phyloP scores from a whole-genome alignment of 2,329 filamentous ascomycete species.

The Fusarium chlamydosporum region DNA sequence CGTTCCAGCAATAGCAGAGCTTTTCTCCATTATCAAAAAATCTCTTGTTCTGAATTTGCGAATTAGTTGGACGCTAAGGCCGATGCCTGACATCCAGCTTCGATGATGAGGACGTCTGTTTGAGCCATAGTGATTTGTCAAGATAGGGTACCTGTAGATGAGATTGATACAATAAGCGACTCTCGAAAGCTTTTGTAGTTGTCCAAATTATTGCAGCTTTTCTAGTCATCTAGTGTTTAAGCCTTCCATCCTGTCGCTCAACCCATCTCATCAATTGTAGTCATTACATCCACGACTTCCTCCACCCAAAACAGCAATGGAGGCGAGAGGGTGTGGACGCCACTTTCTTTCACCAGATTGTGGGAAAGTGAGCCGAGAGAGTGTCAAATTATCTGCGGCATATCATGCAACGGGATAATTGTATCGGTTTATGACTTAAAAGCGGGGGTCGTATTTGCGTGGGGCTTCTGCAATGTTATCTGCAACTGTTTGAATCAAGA shows the following conservation, averaged over 20 bases:
- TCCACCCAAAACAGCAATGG: conserved; percentile 12
- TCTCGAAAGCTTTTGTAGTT: too few relatives aligned
- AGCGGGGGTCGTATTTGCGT: conserved; percentile 17
- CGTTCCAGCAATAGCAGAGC: conserved; percentile 44
- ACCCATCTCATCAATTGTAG: background rate
- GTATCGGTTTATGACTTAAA: background rate
- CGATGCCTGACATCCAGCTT: conserved; percentile 51
- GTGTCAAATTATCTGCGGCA: background rate
- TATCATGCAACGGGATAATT: background rate
- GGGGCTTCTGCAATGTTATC: background rate
- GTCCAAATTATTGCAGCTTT: too few relatives aligned
- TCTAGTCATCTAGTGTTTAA: too few relatives aligned
- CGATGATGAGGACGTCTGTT: conserved; percentile 49
- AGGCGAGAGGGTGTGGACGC: conserved; percentile 11
- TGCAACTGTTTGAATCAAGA: conserved; percentile 17
- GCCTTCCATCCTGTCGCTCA: too few relatives aligned
- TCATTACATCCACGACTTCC: background rate
- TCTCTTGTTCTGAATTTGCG: conserved; percentile 34
- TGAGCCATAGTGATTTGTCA: conserved; percentile 3
- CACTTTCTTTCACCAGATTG: background rate
- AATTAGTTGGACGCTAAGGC: conserved; percentile 45
- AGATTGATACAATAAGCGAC: too few relatives aligned
- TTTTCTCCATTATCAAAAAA: conserved; percentile 50
- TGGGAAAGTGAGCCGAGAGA: conserved; percentile 18
- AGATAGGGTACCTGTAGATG: too few relatives aligned